A percentile compares a stretch with the other conserved stretches of the same genome.
Evolutionary conservation across 2,329 filamentous ascomycete genomes (phyloP).

Genomic region (Neofusicoccum parvum): DNA sequence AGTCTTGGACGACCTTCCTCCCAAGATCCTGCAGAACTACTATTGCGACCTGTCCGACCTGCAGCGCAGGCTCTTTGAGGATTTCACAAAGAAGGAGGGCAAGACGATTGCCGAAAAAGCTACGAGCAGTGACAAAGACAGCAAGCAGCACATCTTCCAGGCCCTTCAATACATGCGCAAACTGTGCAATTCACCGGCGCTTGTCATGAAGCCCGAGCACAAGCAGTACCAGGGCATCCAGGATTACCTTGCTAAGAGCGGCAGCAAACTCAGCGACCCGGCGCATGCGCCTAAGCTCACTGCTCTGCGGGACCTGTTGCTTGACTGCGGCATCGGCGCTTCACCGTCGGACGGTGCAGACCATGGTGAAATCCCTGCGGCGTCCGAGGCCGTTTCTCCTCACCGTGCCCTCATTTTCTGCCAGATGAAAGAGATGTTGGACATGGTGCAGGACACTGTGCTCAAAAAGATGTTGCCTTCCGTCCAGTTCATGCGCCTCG

Average conservation of each 20-base stretch:
- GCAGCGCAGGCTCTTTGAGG: conserved; percentile 92
- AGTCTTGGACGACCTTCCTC: conserved; percentile 91
- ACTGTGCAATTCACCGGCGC: conserved; percentile 93
- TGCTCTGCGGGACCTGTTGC: conserved; percentile 85
- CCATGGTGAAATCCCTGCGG: conserved; percentile 58
- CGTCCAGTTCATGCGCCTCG: conserved; percentile 90
- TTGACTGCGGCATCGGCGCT: conserved; percentile 96
- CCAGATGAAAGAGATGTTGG: conserved; percentile 99
- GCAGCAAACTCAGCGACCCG: conserved; percentile 81
- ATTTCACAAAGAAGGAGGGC: conserved; percentile 91
- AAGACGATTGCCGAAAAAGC: conserved; percentile 85
- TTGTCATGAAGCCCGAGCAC: conserved; percentile 94
- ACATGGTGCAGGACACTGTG: conserved; percentile 96
- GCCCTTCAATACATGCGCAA: conserved; percentile 99
- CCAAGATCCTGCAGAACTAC: conserved; percentile 99
- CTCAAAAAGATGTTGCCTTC: conserved; percentile 87
- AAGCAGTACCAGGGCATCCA: conserved; percentile 89
- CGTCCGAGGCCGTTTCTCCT: conserved; percentile 82
- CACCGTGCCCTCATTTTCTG: conserved; percentile 97
- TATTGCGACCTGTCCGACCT: conserved; percentile 97
- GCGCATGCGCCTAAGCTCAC: conserved; percentile 89
- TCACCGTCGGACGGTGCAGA: conserved; percentile 38
- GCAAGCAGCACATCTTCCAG: conserved; percentile 99
- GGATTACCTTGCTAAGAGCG: conserved; percentile 73
- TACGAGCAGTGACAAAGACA: conserved; percentile 77